Base-by-base conservation (phyloP, 2,329 filamentous ascomycete genomes). In the Diaporthe nobilis region DNA sequence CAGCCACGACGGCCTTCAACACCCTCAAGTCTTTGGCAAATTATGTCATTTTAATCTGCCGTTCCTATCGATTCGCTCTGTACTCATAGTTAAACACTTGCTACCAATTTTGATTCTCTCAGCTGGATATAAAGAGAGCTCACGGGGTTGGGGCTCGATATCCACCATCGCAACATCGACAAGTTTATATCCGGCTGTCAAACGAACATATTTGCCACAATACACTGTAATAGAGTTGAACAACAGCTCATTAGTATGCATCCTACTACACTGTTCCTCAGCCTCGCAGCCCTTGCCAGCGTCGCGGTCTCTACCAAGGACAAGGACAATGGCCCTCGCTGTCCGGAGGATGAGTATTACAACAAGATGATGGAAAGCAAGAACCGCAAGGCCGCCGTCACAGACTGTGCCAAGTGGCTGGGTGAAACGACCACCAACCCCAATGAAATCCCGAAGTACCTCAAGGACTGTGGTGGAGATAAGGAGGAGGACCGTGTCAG, bases 321-420 rank as follows among this genome's bases (percentile, higher is more conserved):
- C 65, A 47, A 47, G n/a, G 60, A 15, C 17, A 4, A 12, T 22
- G 60, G 60, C 2, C 20, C 65, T 6, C 8, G 22, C 13, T 68
- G 65, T 51, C 15, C 34, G 4, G 31, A 28, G 20, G 31, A 68
- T 7, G 47, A 68, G 22, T 68, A 53, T 12, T 68, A 68, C n/a
- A 39, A 53, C 22, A 42, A 25, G 31, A 68, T 68, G 65, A 68
- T 68, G 65, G 65, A 53, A 68, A 68, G 65, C 65, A 37, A 39
- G n/a, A 53, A 68, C 28, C 65, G 65, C 31, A 39, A 55, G 3
- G 12, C 13, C 7, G 65, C 47, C 7, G 13, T 7, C 22, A 53
- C 47, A 53, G 65, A 68, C 34, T 68, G 65, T 13, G 22, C 17
- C 9, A 68, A 39, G 13, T 68, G 65, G 65, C 47, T 68, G 22